Evolutionary conservation across 176 grass and related monocot genomes (phyloP).

Genomic region (Elymus sibiricus): DNA sequence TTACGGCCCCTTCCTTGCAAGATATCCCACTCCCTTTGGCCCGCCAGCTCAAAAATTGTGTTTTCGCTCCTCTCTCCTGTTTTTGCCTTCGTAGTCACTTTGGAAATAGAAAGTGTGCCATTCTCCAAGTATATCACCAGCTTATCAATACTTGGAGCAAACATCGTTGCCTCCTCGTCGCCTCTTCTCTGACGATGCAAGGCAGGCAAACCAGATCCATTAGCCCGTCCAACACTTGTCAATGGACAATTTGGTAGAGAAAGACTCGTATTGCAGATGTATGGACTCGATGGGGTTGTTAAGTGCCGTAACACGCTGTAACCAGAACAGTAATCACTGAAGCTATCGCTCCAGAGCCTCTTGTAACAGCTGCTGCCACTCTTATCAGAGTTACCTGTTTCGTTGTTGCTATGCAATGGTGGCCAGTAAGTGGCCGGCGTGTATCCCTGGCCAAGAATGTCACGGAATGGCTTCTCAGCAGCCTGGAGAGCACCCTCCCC

Average conservation of each 20-base stretch:
- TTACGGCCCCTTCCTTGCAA: slow-evolving; percentile 39
- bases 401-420: neutral
- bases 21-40: slow-evolving; percentile 16
- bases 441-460: slow-evolving; percentile 32
- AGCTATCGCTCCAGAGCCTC: neutral
- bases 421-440: neutral
- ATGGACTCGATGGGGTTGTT: neutral
- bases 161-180: slow-evolving; percentile 45
- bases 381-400: neutral
- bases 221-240: neutral
- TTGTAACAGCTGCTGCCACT: neutral
- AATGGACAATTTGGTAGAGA: neutral
- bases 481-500: slow-evolving; percentile 28
- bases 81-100: neutral
- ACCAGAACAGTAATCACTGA: neutral
- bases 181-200: slow-evolving; percentile 33
- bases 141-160: slow-evolving; percentile 41
- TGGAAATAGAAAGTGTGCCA: neutral
- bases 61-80: slow-evolving; percentile 10
- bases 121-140: slow-evolving; percentile 27
- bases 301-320: neutral
- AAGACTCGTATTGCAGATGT: neutral
- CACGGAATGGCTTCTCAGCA: slow-evolving; percentile 42
- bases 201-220: neutral
- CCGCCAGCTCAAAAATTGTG: neutral